Evolutionary conservation across 1,284 basidiomycete genomes (phyloP).

Genomic region (Pseudozyma tsukubaensis): DNA sequence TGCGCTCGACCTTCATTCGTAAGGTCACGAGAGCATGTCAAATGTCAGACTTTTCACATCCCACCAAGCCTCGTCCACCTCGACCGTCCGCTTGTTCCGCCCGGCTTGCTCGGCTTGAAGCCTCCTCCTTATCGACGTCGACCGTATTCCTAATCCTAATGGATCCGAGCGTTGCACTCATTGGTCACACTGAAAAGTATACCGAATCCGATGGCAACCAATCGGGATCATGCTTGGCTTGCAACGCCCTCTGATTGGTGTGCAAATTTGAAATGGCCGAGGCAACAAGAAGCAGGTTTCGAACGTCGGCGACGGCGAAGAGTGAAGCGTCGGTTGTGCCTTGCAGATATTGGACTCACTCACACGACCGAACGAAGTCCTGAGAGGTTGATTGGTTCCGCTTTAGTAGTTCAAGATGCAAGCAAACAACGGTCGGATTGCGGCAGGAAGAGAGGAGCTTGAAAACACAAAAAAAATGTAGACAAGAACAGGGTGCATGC

Average conservation of each 20-base stretch:
- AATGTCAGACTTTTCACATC: too few species aligned
- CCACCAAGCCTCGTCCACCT: too few species aligned
- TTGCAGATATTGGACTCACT: background rate
- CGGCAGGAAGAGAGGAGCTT: slow-evolving; percentile 3
- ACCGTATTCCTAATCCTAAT: slow-evolving; percentile 5
- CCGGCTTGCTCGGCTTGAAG: background rate
- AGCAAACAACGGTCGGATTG: too few species aligned
- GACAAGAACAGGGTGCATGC: too few species aligned
- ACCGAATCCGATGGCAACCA: background rate
- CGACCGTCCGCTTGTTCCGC: too few species aligned
- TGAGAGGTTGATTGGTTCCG: slow-evolving; percentile 3
- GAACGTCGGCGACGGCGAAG: background rate
- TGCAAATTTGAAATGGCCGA: too few species aligned
- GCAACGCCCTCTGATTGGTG: slow-evolving; percentile 22
- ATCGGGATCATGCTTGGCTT: background rate
- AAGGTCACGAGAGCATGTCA: too few species aligned
- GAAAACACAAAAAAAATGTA: slow-evolving; percentile 1
- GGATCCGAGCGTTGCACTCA: background rate
- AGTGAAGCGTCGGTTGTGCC: too few species aligned
- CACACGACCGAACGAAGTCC: too few species aligned
- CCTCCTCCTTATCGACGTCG: too few species aligned
- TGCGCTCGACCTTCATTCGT: too few species aligned
- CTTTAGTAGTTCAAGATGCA: background rate
- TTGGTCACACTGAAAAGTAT: background rate
- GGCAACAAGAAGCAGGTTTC: slow-evolving; percentile 2